Evolutionary conservation across 2,329 filamentous ascomycete species (phyloP).

Genomic region (Hymenoscyphus infarciens): DNA sequence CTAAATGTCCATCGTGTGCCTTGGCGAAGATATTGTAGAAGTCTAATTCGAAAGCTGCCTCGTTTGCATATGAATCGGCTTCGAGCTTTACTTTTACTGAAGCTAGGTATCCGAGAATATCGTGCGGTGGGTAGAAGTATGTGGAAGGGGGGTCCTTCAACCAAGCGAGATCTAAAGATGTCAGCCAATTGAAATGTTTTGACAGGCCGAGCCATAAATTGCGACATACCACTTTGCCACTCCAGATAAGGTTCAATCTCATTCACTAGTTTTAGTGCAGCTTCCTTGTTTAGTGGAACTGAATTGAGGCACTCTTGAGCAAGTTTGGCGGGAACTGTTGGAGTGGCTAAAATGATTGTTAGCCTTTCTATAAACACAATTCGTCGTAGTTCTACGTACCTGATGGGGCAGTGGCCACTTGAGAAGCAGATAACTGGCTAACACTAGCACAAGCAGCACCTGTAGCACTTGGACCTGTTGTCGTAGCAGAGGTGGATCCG

Average conservation of each 20-base stretch:
- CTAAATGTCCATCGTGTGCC: constrained; percentile 64
- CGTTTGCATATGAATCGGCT: constrained; percentile 44
- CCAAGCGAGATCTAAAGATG: constrained; percentile 27
- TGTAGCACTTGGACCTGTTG: constrained; percentile 12
- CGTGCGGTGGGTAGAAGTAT: constrained; percentile 47
- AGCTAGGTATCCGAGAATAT: constrained; percentile 46
- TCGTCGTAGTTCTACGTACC: constrained; percentile 17
- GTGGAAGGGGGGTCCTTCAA: constrained; percentile 49
- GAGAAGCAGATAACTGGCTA: constrained; percentile 27
- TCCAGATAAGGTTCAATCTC: constrained; percentile 31
- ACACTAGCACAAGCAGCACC: constrained; percentile 28
- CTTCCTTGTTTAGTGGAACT: constrained; percentile 29
- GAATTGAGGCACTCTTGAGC: constrained; percentile 33
- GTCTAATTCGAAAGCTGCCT: constrained; percentile 53
- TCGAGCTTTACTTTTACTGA: constrained; percentile 43
- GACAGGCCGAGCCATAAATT: background rate
- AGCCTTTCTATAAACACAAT: background rate
- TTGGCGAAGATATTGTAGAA: constrained; percentile 50
- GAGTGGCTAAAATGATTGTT: constrained; percentile 22
- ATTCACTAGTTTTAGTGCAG: constrained; percentile 28
- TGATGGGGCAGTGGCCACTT: constrained; percentile 22
- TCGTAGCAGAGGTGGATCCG: constrained; percentile 9
- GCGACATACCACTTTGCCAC: constrained; percentile 31
- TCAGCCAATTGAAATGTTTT: background rate
- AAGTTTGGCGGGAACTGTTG: constrained; percentile 29